These are phyloP conservation scores for Fusarium sp. DNA, from an alignment of 2,329 filamentous ascomycete species.

Conservation along the genomic window DNA sequence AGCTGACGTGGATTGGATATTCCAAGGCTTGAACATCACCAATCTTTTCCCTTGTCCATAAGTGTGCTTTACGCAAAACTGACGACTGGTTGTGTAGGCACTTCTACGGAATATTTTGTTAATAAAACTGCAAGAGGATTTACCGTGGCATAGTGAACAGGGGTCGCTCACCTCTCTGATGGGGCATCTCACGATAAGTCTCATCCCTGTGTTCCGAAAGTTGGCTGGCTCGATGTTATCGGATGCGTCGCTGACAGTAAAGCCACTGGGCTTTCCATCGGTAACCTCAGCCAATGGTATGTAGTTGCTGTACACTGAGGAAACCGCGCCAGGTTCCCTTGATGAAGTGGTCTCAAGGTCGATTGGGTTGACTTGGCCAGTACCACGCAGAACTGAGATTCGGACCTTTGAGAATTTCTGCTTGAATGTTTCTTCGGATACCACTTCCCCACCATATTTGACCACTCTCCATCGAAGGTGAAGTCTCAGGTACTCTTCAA, in stretches of 20 bases:
- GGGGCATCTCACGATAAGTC: no score
- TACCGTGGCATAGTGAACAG: no score
- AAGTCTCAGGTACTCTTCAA: neutral
- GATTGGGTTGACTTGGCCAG: neutral
- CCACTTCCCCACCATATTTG: neutral
- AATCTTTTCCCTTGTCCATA: neutral
- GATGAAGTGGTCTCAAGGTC: neutral
- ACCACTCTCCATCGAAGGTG: neutral
- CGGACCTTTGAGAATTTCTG: neutral
- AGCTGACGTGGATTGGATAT: neutral
- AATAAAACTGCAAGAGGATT: no score
- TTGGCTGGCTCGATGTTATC: neutral
- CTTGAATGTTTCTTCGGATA: neutral
- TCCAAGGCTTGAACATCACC: no score
- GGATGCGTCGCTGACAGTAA: neutral
- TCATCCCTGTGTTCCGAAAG: rapidly evolving
- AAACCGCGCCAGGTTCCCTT: rapidly evolving
- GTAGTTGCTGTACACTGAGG: neutral
- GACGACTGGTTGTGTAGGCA: no score
- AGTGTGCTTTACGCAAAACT: neutral
- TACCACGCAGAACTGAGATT: neutral
- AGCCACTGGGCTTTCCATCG: neutral
- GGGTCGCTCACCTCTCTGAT: no score
- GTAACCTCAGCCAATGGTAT: rapidly evolving
- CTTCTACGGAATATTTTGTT: neutral